These are phyloP conservation scores for Silene noctiflora DNA, from an alignment of 179 eudicot species.

Conservation along the genomic window DNA sequence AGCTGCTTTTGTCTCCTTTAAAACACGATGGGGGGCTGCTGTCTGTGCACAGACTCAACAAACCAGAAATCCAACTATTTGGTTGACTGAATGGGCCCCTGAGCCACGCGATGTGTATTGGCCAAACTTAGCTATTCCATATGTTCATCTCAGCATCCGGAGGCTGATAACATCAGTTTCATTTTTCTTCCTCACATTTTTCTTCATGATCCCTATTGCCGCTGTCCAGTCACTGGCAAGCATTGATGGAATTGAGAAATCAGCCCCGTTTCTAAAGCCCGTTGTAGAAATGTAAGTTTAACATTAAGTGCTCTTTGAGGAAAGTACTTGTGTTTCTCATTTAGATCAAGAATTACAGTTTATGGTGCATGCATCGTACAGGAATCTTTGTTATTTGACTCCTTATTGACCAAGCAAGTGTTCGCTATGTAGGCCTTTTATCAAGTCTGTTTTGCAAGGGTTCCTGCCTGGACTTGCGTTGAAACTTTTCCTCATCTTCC, in stretches of 20 bases:
- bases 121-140: slow-evolving; percentile 76
- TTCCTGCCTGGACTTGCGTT: slow-evolving; percentile 87
- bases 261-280: slow-evolving; percentile 53
- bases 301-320: too few relatives aligned
- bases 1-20: slow-evolving; percentile 80
- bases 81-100: slow-evolving; percentile 77
- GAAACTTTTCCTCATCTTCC: slow-evolving; percentile 86
- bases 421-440: slow-evolving; percentile 49
- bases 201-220: slow-evolving; percentile 85
- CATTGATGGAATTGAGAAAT: slow-evolving; percentile 74
- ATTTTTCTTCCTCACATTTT: slow-evolving; percentile 90
- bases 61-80: slow-evolving; percentile 63
- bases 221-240: slow-evolving; percentile 84
- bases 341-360: too few relatives aligned
- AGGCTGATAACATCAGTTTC: slow-evolving; percentile 69
- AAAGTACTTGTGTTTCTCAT: too few relatives aligned
- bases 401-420: slow-evolving; percentile 6
- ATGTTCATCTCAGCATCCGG: slow-evolving; percentile 68
- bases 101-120: slow-evolving; percentile 74
- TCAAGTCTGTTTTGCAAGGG: slow-evolving; percentile 74
- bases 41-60: slow-evolving; percentile 89
- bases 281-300: slow-evolving; percentile 63
- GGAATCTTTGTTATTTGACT: background rate
- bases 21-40: slow-evolving; percentile 85
- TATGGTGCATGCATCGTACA: background rate